These are phyloP conservation scores for Purshia tridentata DNA, from an alignment of 306 rosid genomes.

Conservation along the genomic window DNA sequence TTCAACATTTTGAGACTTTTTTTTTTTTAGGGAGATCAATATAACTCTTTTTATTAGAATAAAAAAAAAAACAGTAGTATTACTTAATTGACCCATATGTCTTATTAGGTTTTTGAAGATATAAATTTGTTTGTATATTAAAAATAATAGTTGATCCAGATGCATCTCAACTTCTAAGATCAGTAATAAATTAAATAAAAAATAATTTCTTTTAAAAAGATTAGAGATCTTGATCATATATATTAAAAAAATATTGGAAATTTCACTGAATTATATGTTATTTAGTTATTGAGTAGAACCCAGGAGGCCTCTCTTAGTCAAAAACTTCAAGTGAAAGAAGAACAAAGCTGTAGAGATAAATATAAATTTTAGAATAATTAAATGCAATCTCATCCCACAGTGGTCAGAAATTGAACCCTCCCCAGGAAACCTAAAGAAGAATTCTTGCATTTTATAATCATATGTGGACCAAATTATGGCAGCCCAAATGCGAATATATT, in stretches of 20 bases:
- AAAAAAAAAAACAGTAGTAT: neutral
- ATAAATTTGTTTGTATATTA: neutral
- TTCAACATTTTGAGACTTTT: too few relatives aligned
- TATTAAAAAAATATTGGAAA: neutral
- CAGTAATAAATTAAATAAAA: neutral
- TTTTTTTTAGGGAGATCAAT: too few relatives aligned
- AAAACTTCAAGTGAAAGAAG: slow-evolving; percentile 20
- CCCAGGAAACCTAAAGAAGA: slow-evolving; percentile 25
- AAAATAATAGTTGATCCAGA: neutral
- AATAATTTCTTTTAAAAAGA: neutral
- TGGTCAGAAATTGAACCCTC: slow-evolving; percentile 38
- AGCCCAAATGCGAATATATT: slow-evolving; percentile 16
- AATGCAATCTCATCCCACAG: slow-evolving; percentile 7
- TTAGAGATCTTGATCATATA: neutral
- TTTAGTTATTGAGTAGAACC: neutral
- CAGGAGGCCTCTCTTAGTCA: neutral
- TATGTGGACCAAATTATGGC: slow-evolving; percentile 16
- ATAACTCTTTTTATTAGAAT: neutral
- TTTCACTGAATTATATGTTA: neutral
- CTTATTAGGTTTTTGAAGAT: neutral
- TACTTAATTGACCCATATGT: slow-evolving; percentile 8
- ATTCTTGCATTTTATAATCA: slow-evolving; percentile 15
- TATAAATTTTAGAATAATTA: slow-evolving; percentile 14
- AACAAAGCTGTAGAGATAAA: neutral
- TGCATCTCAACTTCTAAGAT: neutral